Base-by-base conservation (phyloP, 75 land plant genomes). In the Pinus albicaulis region DNA sequence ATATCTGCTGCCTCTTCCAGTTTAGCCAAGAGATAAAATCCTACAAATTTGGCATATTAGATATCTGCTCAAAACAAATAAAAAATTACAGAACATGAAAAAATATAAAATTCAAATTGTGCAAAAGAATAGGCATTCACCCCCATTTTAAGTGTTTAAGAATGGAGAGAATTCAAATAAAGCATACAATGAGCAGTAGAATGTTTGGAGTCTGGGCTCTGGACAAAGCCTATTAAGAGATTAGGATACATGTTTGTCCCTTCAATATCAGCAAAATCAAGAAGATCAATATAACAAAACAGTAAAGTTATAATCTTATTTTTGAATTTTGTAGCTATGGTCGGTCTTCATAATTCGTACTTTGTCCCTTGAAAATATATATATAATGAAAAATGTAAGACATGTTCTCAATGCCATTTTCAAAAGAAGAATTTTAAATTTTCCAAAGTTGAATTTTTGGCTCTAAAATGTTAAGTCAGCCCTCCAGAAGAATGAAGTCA, bases 21-120 rank as follows among this genome's bases (percentile, higher is more conserved):
- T 79, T 97, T 97, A 31, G 99, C 99, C 68, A 94, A 70, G 23
- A 97, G 86, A 86, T 97, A 97, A 82, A 91, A 94, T 58, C 89
- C 99, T 97, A 80, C 38, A 79, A 66, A 69, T 34, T 65, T 74
- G 12, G 26, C 24, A 60, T 71, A 59, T 16, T 34, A 24, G 38
- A 25, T 59, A 1, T 59, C 61, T 20, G 22, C 61, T 20, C 61
- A 20, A 59, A 20, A 59, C 61, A 59, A 20, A 22, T 23, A 59
- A 22, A 20, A 59, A 20, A 20, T 58, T 16, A 58, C 17, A 58
- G 17, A 17, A 58, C 11, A 15, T 58, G n/a, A 10, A 59, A 59
- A 59, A 6, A 59, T 31, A 31, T 31, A 31, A 31, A 31, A 31
- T 31, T 31, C 31, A 22, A 59, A 59, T 2, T 59, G 6, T 59